Evolutionary conservation across 2,329 filamentous ascomycete species (phyloP).

Genomic region (Fusarium goolgardi): DNA sequence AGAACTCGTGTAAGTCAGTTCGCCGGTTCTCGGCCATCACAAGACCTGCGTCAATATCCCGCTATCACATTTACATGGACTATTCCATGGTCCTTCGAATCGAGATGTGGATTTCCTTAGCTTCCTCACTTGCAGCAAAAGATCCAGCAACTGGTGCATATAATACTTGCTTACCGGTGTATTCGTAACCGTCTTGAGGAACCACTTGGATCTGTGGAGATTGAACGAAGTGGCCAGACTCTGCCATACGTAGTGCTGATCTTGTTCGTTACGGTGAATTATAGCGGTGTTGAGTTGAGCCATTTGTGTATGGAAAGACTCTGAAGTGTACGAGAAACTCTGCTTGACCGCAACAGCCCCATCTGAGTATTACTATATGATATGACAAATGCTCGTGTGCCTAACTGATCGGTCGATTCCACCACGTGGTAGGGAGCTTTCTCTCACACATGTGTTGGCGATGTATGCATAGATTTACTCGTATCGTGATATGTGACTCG

Average conservation of each 20-base stretch:
- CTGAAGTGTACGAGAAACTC: slow-evolving; percentile 15
- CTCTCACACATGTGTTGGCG: neutral
- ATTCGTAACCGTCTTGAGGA: slow-evolving; percentile 10
- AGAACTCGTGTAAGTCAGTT: slow-evolving; percentile 20
- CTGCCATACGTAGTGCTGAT: slow-evolving; percentile 29
- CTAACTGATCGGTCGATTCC: slow-evolving; percentile 27
- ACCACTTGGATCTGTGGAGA: slow-evolving; percentile 26
- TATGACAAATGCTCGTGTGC: slow-evolving; percentile 5
- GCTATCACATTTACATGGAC: slow-evolving; percentile 10
- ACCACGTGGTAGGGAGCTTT: slow-evolving; percentile 25
- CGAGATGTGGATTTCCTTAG: slow-evolving; percentile 25
- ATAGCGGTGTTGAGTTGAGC: slow-evolving; percentile 30
- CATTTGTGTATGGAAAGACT: slow-evolving; percentile 29
- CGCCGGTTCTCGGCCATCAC: slow-evolving; percentile 11
- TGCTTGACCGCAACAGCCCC: slow-evolving; percentile 15
- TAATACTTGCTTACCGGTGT: slow-evolving; percentile 19
- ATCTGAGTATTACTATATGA: slow-evolving; percentile 1
- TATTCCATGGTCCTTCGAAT: slow-evolving; percentile 26
- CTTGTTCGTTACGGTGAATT: slow-evolving; percentile 17
- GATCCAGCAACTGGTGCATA: slow-evolving; percentile 15
- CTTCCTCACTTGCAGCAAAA: slow-evolving; percentile 10
- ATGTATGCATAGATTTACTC: slow-evolving; percentile 2
- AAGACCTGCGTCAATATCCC: slow-evolving; percentile 7
- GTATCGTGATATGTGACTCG: slow-evolving; percentile 3
- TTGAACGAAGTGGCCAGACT: slow-evolving; percentile 13